Percentiles rank a stretch among this genome's conserved stretches.
Conservation (phyloP, 768 basidiomycete genomes). For the Heimioporus sp. region DNA sequence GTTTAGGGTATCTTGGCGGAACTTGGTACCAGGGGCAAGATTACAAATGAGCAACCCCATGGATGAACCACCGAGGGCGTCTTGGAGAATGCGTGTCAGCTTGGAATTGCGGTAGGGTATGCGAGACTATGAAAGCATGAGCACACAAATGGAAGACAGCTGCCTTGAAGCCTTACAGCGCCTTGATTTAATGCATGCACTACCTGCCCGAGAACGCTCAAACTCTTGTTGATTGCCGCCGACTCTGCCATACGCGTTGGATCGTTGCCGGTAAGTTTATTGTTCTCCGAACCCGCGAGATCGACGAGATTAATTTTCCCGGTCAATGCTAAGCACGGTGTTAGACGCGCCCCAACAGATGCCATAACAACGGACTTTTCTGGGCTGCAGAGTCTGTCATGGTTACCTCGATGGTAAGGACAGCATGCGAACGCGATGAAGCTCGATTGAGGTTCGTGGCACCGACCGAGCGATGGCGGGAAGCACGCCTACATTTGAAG, state of each 20-base stretch:
- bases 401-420: slow-evolving; percentile 70
- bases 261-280: slow-evolving; percentile 89
- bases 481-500: slow-evolving; percentile 51
- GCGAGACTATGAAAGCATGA: slow-evolving; percentile 47
- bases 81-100: slow-evolving; percentile 85
- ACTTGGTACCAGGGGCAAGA: slow-evolving; percentile 78
- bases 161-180: slow-evolving; percentile 40
- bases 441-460: slow-evolving; percentile 81
- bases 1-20: slow-evolving; percentile 84
- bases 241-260: slow-evolving; percentile 86
- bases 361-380: slow-evolving; percentile 43
- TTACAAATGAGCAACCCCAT: slow-evolving; percentile 85
- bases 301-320: slow-evolving; percentile 88
- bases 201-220: slow-evolving; percentile 85
- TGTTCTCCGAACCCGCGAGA: slow-evolving; percentile 89
- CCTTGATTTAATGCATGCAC: slow-evolving; percentile 81
- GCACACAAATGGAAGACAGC: neutral
- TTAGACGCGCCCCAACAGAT: neutral
- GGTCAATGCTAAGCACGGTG: slow-evolving; percentile 46
- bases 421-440: slow-evolving; percentile 87
- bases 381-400: slow-evolving; percentile 52
- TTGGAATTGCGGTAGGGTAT: slow-evolving; percentile 92
- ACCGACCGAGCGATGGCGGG: slow-evolving; percentile 79
- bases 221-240: slow-evolving; percentile 84
- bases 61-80: slow-evolving; percentile 81